Percentiles rank a stretch among this genome's conserved stretches.
These are phyloP conservation scores for Phyllosticta capitalensis DNA, from an alignment of 2,329 filamentous ascomycete genomes.

Conservation along the genomic window DNA sequence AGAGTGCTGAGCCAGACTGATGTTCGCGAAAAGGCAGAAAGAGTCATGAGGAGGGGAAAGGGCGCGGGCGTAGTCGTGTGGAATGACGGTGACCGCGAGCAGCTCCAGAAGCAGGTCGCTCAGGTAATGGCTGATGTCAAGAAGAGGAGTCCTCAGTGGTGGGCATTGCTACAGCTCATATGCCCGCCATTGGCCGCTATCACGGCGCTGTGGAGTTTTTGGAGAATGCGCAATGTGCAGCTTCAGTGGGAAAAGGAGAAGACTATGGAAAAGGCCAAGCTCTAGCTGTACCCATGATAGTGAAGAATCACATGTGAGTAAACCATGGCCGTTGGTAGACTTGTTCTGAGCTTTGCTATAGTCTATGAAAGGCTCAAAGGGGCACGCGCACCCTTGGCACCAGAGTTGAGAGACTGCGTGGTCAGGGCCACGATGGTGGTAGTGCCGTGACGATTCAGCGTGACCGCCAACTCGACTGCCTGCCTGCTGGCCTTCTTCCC, in stretches of 20 bases:
- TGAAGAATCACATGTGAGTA: too few species aligned
- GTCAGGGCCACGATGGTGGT: too few species aligned
- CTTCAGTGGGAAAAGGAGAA: conserved; percentile 56
- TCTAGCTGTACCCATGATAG: conserved; percentile 28
- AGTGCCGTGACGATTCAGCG: background rate
- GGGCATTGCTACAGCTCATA: conserved; percentile 60
- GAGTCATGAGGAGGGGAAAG: conserved; percentile 56
- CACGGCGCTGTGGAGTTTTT: conserved; percentile 61
- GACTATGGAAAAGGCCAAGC: conserved; percentile 46
- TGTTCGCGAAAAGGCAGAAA: conserved; percentile 69
- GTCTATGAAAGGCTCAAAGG: too few species aligned
- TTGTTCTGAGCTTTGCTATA: too few species aligned
- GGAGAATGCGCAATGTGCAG: conserved; percentile 62
- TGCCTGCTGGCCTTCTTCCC: background rate
- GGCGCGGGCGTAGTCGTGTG: conserved; percentile 69
- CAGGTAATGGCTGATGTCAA: conserved; percentile 56
- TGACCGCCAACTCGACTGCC: background rate
- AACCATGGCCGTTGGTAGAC: background rate
- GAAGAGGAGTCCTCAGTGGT: conserved; percentile 64
- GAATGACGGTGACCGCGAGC: conserved; percentile 72
- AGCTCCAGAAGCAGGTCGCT: conserved; percentile 58
- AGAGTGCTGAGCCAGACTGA: conserved; percentile 80
- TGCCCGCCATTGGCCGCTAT: conserved; percentile 66
- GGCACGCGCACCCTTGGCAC: too few species aligned
- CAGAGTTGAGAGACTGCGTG: too few species aligned